Base-by-base conservation (phyloP, 192 early-diverging fungal species). In the Jimgerdemannia lactiflua region DNA sequence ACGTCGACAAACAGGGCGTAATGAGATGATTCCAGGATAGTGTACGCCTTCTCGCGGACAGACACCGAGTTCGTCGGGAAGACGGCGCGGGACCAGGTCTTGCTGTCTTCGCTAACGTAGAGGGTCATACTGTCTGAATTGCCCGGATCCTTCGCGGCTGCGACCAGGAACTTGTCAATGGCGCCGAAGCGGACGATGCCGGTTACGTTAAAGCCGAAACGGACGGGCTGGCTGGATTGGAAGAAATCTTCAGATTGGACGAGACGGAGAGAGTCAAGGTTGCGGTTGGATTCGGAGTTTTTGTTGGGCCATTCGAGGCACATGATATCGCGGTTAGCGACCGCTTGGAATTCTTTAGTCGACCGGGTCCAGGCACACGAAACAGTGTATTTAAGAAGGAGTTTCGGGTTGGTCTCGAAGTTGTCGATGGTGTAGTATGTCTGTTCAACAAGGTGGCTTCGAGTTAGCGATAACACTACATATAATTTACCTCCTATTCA, bases 241-340 rank as follows among this genome's bases (percentile, higher is more conserved):
- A 95, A 97, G 81, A 86, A 96, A 78, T 94, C 89, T 67, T 94
- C 89, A 17, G 92, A 91, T 70, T 85, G 81, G 11, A 96, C 86
- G n/a, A 98, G 82, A 65, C 79, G 86, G 43, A 81, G 70, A 19
- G 86, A 83, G 20, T 84, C 78, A 39, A 79, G 66, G 3, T 78
- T 69, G 7, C 77, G 68, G 66, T 79, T 43, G 6, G 77, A 81
- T 9, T 74, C 72, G 9, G 65, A 68, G 10, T 75, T 54, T 69
- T 81, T 79, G 65, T 73, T 67, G 3, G 75, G 72, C 39, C 75
- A 82, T 71, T 91, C 85, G 44, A 91, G 75, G 72, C 96, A 97
- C 71, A 94, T 90, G 49, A 97, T 87, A 43, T 87, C 84, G 17
- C 93, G 87, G 17, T 84, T 86, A 3, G 92, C 85, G 42, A 91